Base-by-base conservation (phyloP, 2,329 filamentous ascomycete species). In the Ophiostoma sp. region DNA sequence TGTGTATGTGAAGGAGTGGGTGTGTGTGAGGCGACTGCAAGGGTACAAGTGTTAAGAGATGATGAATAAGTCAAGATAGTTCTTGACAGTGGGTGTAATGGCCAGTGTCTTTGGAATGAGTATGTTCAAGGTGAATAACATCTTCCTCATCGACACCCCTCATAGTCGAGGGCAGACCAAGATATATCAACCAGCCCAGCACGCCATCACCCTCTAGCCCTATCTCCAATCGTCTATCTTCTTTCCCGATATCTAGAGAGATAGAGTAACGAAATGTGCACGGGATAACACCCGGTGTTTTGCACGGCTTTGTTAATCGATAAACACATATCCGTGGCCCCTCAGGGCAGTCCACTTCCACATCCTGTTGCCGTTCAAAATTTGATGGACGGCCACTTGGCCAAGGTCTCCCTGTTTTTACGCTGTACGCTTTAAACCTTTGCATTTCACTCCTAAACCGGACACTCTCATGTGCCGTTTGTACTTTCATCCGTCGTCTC, bases 261-360 rank as follows among this genome's bases (percentile, higher is more conserved):
- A 60, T 60, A 38, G 55, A 60, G 55, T 38, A 38, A 38, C 27
- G 55, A 27, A 3, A 27, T 14, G 49, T n/a, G n/a, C 55, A 52
- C 49, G 38, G 55, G 27, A 60, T 60, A 60, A 27, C 27, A 12
- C 14, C 49, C 49, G 49, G 55, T 18, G 27, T 60, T 14, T 40
- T 38, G 55, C 27, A 60, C 55, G 27, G 27, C 55, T 60, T 60
- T 60, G 27, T 60, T 60, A 6, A 14, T 60, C 11, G 11, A 60
- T 38, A 60, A 27, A 40, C 55, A 27, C 49, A 60, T 36, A 60
- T 60, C 55, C 11, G 55, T 60, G 55, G 55, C 55, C 27, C 55
- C 55, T 60, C 55, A 38, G 27, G 27, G 55, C 49, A 55, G 49
- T 27, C 49, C 49, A 55, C 49, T 47, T 55, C 49, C 27, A 27